Base-by-base conservation (phyloP, 2,329 filamentous ascomycete genomes). In the Cryphonectria radicalis region DNA sequence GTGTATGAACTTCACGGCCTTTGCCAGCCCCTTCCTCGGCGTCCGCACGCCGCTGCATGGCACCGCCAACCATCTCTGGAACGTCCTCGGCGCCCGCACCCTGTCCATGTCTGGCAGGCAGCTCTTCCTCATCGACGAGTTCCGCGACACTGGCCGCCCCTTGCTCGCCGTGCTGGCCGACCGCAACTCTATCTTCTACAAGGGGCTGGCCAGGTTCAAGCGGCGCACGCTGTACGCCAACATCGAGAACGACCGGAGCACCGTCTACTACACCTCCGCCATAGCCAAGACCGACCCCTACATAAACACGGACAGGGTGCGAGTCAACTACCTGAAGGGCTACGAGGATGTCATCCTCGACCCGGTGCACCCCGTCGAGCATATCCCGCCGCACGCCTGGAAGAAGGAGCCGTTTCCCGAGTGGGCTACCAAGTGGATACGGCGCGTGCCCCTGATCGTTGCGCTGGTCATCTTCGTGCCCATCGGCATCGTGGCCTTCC, bases 1-100 rank as follows among this genome's bases (percentile, higher is more conserved):
- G 78, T 95, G 95, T 74, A 88, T 95, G 81, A 98, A 97, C 84
- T 98, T 98, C 81, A 93, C 92, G 2, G 97, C 95, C 0, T 98
- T 98, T 81, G 95, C 93, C 6, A 91, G 92, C 43, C 95, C 93
- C 35, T 93, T 95, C 81, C 85, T 95, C 10, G 93, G 93, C n/a
- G 92, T 92, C 1, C 86, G 92, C 66, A 89, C 90, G 1, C 92
- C 93, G 1, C 81, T 90, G 60, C 88, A 87, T 63, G 92, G 92
- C 22, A 87, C 87, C 82, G 84, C 87, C 70, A 90, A 89, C 78
- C 88, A 86, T 78, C 82, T 92, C 70, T 98, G 85, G 90, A 98
- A 98, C 78, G 88, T 92, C n/a, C 80, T 98, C 4, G 95, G 94
- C 62, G 91, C 94, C 0, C 87, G 92, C 70, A 94, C 92, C 0